These are phyloP conservation scores for Gossypium stocksii DNA, from an alignment of 345 rosid genomes.

Conservation along the genomic window DNA sequence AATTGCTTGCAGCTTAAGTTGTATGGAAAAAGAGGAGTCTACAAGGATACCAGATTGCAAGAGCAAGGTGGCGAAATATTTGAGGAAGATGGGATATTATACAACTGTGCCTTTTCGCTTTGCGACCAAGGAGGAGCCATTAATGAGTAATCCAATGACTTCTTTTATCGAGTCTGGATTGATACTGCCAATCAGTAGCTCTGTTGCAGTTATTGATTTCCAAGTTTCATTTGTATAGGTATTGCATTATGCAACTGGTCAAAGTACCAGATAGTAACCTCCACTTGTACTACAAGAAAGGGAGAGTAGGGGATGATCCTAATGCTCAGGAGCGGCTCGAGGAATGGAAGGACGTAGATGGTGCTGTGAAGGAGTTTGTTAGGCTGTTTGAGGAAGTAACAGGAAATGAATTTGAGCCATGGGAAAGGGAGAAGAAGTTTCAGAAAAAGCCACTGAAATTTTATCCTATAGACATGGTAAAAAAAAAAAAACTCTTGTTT, in stretches of 20 bases:
- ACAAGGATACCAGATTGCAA: slow-evolving; percentile 49
- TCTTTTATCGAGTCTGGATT: neutral
- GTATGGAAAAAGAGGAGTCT: slow-evolving; percentile 63
- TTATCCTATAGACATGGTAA: slow-evolving; percentile 77
- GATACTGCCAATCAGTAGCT: no score
- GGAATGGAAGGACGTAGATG: slow-evolving; percentile 54
- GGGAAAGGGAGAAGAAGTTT: slow-evolving; percentile 78
- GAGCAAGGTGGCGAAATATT: slow-evolving; percentile 54
- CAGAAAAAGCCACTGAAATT: slow-evolving; percentile 58
- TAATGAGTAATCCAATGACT: slow-evolving; percentile 45
- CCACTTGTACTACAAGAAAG: slow-evolving; percentile 65
- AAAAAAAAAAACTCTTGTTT: neutral
- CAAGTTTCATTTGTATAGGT: slow-evolving; percentile 33
- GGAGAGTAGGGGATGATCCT: slow-evolving; percentile 60
- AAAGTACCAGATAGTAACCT: slow-evolving; percentile 48
- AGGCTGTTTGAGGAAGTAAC: slow-evolving; percentile 67
- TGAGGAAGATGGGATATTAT: slow-evolving; percentile 63
- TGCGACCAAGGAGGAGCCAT: slow-evolving; percentile 61
- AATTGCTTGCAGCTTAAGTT: slow-evolving; percentile 53
- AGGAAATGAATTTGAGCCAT: slow-evolving; percentile 73
- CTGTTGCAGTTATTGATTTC: neutral
- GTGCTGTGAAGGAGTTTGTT: slow-evolving; percentile 59
- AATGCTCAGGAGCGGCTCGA: slow-evolving; percentile 64
- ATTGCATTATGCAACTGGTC: slow-evolving; percentile 66
- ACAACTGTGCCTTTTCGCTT: slow-evolving; percentile 65